phyloP scores from a whole-genome alignment of 2,329 filamentous ascomycete species.

The Pseudocercospora fijiensis region DNA sequence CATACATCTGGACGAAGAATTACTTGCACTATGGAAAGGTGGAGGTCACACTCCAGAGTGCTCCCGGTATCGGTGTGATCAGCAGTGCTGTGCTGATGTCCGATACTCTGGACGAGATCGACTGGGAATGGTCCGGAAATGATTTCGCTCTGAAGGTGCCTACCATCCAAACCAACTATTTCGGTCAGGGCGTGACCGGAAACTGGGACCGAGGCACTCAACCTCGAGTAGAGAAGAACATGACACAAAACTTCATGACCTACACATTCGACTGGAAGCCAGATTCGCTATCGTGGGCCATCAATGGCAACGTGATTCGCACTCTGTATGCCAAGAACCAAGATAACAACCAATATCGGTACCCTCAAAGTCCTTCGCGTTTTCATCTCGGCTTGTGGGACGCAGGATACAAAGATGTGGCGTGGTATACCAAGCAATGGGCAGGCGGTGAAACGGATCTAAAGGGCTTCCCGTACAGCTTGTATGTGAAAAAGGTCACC shows the following conservation, averaged over 20 bases:
- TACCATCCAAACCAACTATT: slow-evolving; percentile 54
- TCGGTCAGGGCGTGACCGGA: slow-evolving; percentile 56
- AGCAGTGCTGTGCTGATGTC: slow-evolving; percentile 20
- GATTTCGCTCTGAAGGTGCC: slow-evolving; percentile 12
- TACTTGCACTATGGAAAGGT: slow-evolving; percentile 44
- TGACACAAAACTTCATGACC: slow-evolving; percentile 59
- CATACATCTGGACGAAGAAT: slow-evolving; percentile 18
- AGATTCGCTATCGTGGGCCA: slow-evolving; percentile 62
- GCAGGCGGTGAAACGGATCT: slow-evolving; percentile 20
- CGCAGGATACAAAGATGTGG: slow-evolving; percentile 14
- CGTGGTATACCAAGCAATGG: slow-evolving; percentile 15
- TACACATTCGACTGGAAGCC: slow-evolving; percentile 70
- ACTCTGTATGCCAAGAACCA: slow-evolving; percentile 38
- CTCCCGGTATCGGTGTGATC: slow-evolving; percentile 18
- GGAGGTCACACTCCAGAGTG: slow-evolving; percentile 14
- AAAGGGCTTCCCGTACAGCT: slow-evolving; percentile 15
- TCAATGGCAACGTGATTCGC: slow-evolving; percentile 54
- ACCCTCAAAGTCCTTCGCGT: slow-evolving; percentile 25
- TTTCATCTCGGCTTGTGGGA: slow-evolving; percentile 24
- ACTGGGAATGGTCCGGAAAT: slow-evolving; percentile 49
- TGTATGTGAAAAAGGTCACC: slow-evolving; percentile 17
- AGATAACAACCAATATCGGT: slow-evolving; percentile 19
- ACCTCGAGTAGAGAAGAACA: slow-evolving; percentile 38
- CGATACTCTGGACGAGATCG: slow-evolving; percentile 53
- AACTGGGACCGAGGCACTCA: slow-evolving; percentile 50